Evolutionary conservation across 2,329 filamentous ascomycete species (phyloP).

Genomic region (Blumeria hordei): DNA sequence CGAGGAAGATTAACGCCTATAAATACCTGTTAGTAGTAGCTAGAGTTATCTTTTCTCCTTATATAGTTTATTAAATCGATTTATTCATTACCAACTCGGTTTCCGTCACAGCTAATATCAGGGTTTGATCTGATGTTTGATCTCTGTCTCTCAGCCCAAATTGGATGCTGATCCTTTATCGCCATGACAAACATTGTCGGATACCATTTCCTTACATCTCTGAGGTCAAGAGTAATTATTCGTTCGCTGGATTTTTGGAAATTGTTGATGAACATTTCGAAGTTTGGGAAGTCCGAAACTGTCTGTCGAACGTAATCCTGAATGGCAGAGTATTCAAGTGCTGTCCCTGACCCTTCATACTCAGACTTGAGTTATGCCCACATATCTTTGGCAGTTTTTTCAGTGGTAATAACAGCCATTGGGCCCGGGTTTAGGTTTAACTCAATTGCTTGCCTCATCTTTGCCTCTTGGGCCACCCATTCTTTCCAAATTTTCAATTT

Average conservation of each 20-base stretch:
- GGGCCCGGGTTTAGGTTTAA: not conserved
- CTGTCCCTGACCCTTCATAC: not conserved
- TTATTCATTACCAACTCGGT: too few relatives aligned
- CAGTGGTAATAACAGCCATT: not conserved
- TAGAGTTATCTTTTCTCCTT: too few relatives aligned
- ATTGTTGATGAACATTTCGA: not conserved
- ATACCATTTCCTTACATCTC: not conserved
- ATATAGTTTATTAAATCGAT: too few relatives aligned
- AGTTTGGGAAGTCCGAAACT: not conserved
- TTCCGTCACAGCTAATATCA: too few relatives aligned
- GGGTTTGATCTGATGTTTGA: not conserved
- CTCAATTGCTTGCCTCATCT: slow-evolving; percentile 1
- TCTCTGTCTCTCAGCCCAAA: not conserved
- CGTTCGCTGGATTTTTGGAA: not conserved
- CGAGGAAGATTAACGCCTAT: too few relatives aligned
- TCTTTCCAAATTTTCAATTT: not conserved
- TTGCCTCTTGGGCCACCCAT: not conserved
- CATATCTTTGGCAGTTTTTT: not conserved
- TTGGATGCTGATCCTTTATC: not conserved
- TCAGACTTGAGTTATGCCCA: not conserved
- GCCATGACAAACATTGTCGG: not conserved
- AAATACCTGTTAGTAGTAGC: too few relatives aligned
- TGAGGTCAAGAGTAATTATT: not conserved
- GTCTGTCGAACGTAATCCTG: not conserved
- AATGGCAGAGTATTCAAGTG: not conserved